These are phyloP conservation scores for Diplodia intermedia DNA, from an alignment of 2,329 filamentous ascomycete genomes.

Conservation along the genomic window DNA sequence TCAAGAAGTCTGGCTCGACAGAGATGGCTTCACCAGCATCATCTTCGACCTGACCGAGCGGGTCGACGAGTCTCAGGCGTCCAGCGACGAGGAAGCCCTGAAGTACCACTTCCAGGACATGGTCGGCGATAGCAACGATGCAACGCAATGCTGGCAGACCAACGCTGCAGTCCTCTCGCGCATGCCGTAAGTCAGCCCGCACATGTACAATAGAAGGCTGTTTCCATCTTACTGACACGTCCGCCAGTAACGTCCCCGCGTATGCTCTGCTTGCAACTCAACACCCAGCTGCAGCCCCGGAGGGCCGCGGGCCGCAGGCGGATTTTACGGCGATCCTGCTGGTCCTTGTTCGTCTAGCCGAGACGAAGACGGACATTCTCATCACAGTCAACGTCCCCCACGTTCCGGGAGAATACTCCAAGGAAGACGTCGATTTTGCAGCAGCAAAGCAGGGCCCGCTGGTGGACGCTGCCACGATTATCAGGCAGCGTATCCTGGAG, in stretches of 20 bases:
- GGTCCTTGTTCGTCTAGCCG: constrained; percentile 75
- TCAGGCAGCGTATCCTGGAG: constrained; percentile 74
- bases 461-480: constrained; percentile 66
- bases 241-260: constrained; percentile 59
- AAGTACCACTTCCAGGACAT: constrained; percentile 60
- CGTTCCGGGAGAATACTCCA: constrained; percentile 74
- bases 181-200: constrained; percentile 46
- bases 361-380: constrained; percentile 77
- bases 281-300: constrained; percentile 47
- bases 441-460: constrained; percentile 70
- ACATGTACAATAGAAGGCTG: background rate
- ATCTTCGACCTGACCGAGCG: constrained; percentile 91
- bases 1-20: constrained; percentile 91
- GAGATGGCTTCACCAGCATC: constrained; percentile 81
- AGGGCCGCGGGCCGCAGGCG: constrained; percentile 40
- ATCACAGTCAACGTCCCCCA: constrained; percentile 90
- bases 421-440: constrained; percentile 73
- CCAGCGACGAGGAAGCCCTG: constrained; percentile 71
- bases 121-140: constrained; percentile 46
- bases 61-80: constrained; percentile 65
- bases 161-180: constrained; percentile 42
- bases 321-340: constrained; percentile 77
- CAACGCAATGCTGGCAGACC: constrained; percentile 45
- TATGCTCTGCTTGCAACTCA: constrained; percentile 72
- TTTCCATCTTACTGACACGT: background rate